Base-by-base conservation (phyloP, 768 basidiomycete genomes). In the Pulveroboletus sp. region DNA sequence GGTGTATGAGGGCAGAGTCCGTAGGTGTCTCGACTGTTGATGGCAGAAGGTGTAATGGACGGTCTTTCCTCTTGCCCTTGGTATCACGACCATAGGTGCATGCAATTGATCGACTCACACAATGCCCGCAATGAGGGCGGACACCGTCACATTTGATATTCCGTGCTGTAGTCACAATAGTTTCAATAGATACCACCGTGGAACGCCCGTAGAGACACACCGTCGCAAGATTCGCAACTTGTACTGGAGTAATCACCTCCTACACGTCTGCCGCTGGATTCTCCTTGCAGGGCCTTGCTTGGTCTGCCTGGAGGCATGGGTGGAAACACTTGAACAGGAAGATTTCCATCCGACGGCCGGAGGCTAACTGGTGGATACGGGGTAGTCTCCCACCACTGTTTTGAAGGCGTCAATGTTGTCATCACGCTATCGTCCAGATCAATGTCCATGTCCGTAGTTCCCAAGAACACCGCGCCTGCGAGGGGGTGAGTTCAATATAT, bases 401-500 rank as follows among this genome's bases (percentile, higher is more conserved):
- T 8, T 32, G 43, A 18, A 21, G 43, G 2, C 18, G 21, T 32
- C 7, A 18, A 15, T 21, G 43, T 1, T 21, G 18, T 21, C 18
- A 10, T 43, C 18, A 8, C 18, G n/a, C 15, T 15, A 15, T 43
- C 31, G 8, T 15, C 31, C 6, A 3, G 9, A n/a, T 14, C 9
- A 14, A 31, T 6, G 15, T 43, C 21, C 31, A 33, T 11, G 7
- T 21, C 15, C 15, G 24, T 26, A 8, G 18, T 33, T 32, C 24
- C 17, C 50, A 53, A 53, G 37, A 39, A 39, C 26, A 41, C 40
- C 8, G 11, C 21, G 18, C 24, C 52, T 54, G 18, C 15, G 30
- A 26, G 21, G 9, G 30, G 18, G 11, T 44, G 43, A 44, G 32
- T 10, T 21, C 8, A 33, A 43, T 14, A 32, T 5, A 2, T 24